Evolutionary conservation across 768 basidiomycete genomes (phyloP), one percentile per base, ranked within the genome.

Genomic region (Mycena vitilis): DNA sequence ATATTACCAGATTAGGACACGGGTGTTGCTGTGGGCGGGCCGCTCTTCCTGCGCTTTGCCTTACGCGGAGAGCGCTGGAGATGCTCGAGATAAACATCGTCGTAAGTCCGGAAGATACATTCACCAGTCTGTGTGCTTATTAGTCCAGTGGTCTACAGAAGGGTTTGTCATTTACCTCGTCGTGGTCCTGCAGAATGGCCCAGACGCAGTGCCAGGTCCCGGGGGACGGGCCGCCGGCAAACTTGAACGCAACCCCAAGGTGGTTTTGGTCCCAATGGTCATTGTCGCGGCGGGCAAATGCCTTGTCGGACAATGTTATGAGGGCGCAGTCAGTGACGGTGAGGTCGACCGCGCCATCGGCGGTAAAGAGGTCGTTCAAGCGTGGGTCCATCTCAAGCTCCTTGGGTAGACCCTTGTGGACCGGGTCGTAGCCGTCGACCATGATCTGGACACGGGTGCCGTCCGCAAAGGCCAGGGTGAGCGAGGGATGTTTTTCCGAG

Each of bases 351-450:
- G 73, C 63, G 49, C 78, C 73, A 47, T 78, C 78, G n/a, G 73
- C 69, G n/a, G 75, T 71, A 10, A 81, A 74, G 45, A 84, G 80
- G 8, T 71, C 73, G 60, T 76, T 70, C 45, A 90, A 80, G 54
- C 85, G 75, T 0, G 80, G 76, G 23, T 84, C 80, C 82, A 84
- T 88, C 78, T 90, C 89, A 56, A 90, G 81, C 48, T 79, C 79
- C 76, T 89, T 90, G 12, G 89, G 88, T 49, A 90, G 75, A 58
- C 89, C 89, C 40, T 79, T 85, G 72, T 86, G 81, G 16, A 78
- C 66, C 1, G 89, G 89, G 70, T 88, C 80, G 75, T 91, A 90
- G 3, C 89, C 89, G 56, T 89, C 89, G 44, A 91, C 84, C n/a
- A 84, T 84, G 58, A 91, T 76, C 72, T 87, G 86, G 63, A 81